These are phyloP conservation scores for Alternaria brassicae DNA, from an alignment of 2,329 filamentous ascomycete genomes.

Conservation along the genomic window DNA sequence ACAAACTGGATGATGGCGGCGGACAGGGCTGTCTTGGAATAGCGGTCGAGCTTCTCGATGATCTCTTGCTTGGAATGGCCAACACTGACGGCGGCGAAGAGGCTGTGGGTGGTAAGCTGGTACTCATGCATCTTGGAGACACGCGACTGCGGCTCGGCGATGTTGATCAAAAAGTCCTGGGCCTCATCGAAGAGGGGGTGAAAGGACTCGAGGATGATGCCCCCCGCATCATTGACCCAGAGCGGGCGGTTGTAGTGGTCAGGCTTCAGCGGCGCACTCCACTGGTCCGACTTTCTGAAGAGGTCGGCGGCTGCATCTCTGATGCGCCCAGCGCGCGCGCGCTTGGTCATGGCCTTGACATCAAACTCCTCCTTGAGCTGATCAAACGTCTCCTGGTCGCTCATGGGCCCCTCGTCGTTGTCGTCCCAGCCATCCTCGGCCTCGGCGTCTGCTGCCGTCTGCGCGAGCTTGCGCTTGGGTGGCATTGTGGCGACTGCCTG, in stretches of 20 bases:
- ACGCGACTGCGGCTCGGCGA: slow-evolving; percentile 89
- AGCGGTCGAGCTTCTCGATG: slow-evolving; percentile 82
- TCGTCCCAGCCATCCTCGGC: slow-evolving; percentile 64
- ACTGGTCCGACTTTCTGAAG: slow-evolving; percentile 76
- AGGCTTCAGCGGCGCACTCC: slow-evolving; percentile 79
- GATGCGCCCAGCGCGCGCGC: slow-evolving; percentile 30
- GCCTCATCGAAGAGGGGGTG: slow-evolving; percentile 84
- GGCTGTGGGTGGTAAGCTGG: slow-evolving; percentile 84
- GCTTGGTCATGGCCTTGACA: slow-evolving; percentile 45
- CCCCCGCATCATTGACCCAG: slow-evolving; percentile 89
- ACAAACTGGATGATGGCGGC: slow-evolving; percentile 81
- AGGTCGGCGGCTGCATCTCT: slow-evolving; percentile 63
- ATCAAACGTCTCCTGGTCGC: slow-evolving; percentile 58
- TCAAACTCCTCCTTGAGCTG: slow-evolving; percentile 52
- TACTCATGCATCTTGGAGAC: slow-evolving; percentile 95
- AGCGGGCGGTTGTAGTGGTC: slow-evolving; percentile 90
- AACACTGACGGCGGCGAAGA: slow-evolving; percentile 94
- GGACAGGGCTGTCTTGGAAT: slow-evolving; percentile 88
- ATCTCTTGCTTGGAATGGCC: slow-evolving; percentile 91
- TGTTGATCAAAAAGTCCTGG: slow-evolving; percentile 93
- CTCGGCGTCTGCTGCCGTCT: slow-evolving; percentile 39
- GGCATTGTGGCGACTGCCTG: slow-evolving; percentile 43
- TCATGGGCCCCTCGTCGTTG: slow-evolving; percentile 57
- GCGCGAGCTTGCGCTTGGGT: slow-evolving; percentile 56
- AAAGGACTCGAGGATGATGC: slow-evolving; percentile 94